Evolutionary conservation across 257 asterid genomes (phyloP).

Genomic region (Cinchona pubescens): DNA sequence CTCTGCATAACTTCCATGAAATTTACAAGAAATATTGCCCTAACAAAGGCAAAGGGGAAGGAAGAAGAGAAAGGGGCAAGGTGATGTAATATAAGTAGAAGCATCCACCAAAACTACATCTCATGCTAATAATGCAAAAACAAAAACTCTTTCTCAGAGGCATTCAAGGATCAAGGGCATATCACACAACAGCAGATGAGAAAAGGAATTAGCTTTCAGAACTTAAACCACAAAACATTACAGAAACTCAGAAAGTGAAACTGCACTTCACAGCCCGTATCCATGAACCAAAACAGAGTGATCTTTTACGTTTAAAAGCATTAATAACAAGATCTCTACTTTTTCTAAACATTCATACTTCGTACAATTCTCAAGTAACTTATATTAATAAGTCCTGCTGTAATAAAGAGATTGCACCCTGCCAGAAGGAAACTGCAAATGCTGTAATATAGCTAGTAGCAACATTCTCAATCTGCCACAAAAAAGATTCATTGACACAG

Average conservation of each 20-base stretch:
- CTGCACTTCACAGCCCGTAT: background rate
- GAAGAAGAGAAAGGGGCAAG: background rate
- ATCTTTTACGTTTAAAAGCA: no score
- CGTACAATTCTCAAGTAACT: no score
- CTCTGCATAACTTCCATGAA: background rate
- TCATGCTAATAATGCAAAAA: background rate
- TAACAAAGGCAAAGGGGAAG: background rate
- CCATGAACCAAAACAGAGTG: background rate
- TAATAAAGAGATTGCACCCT: background rate
- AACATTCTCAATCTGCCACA: background rate
- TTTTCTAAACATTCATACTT: background rate
- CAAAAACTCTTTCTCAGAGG: background rate
- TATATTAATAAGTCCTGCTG: background rate
- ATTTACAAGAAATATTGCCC: background rate
- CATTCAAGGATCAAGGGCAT: background rate
- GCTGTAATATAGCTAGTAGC: background rate
- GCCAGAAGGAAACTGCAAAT: background rate
- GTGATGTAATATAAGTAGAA: background rate
- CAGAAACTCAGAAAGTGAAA: background rate
- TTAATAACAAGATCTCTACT: background rate
- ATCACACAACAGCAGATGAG: background rate
- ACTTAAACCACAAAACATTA: background rate
- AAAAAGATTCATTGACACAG: background rate
- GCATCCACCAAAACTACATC: constrained; percentile 21
- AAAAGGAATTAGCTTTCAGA: background rate